A percentile compares a stretch with the other conserved stretches of the same genome.
Evolutionary conservation across 192 early-diverging fungal species (phyloP).

Genomic region (Diversispora eburnea): DNA sequence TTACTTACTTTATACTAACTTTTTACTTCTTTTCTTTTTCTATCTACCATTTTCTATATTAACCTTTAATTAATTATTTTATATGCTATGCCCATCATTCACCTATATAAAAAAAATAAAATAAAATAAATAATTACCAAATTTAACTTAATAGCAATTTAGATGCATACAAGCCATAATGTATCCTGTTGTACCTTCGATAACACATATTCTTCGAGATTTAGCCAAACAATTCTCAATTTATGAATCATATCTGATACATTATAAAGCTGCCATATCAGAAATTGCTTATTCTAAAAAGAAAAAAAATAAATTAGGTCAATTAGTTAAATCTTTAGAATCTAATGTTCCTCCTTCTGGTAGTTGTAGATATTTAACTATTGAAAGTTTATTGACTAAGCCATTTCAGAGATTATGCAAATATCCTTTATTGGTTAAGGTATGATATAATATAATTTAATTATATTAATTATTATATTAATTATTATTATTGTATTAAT

Average conservation of each 20-base stretch:
- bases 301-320: conserved; percentile 21
- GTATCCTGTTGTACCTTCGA: conserved; percentile 13
- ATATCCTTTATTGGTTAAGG: conserved; percentile 24
- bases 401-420: conserved; percentile 27
- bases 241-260: conserved; percentile 14
- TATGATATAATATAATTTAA: not conserved
- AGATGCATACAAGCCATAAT: conserved; percentile 12
- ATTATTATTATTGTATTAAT: not conserved
- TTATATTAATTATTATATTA: not conserved
- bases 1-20: too few relatives aligned
- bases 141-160: conserved; percentile 7
- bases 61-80: too few relatives aligned
- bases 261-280: conserved; percentile 17
- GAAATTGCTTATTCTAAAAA: conserved; percentile 18
- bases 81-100: too few relatives aligned
- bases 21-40: too few relatives aligned
- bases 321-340: conserved; percentile 14
- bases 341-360: not conserved
- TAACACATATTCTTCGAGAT: conserved; percentile 13
- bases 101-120: not conserved
- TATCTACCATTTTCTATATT: too few relatives aligned
- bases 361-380: not conserved
- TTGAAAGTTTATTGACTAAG: conserved; percentile 18
- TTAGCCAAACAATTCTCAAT: not conserved
- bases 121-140: not conserved